Evolutionary conservation across 345 rosid genomes (phyloP).

Genomic region (Rhizophora apiculata): DNA sequence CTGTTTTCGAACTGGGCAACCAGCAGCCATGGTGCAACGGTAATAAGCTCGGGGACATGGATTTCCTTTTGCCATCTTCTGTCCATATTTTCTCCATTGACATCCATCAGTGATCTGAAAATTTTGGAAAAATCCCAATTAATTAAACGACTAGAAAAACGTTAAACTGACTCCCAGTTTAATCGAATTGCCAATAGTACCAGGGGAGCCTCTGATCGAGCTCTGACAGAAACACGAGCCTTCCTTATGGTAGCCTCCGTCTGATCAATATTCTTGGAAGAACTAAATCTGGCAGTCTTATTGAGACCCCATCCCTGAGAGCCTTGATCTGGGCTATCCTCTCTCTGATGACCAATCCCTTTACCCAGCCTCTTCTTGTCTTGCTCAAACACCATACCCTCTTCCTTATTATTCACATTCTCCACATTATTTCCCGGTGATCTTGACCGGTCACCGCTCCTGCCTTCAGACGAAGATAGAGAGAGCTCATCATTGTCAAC

Average conservation of each 20-base stretch:
- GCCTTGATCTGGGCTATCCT: constrained; percentile 46
- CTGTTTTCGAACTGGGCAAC: constrained; percentile 80
- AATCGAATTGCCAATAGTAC: constrained; percentile 3
- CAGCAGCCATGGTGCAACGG: constrained; percentile 77
- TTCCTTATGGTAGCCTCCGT: constrained; percentile 67
- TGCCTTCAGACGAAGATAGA: constrained; percentile 44
- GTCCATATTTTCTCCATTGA: constrained; percentile 78
- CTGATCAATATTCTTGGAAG: constrained; percentile 48
- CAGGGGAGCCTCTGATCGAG: constrained; percentile 49
- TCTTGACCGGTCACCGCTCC: constrained; percentile 39
- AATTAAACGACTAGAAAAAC: too few species aligned
- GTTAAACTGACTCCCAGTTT: neutral
- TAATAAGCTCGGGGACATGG: constrained; percentile 80
- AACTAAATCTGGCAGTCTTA: constrained; percentile 46
- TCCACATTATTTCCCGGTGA: constrained; percentile 30
- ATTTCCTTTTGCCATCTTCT: constrained; percentile 78
- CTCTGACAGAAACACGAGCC: constrained; percentile 67
- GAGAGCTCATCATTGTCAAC: constrained; percentile 42
- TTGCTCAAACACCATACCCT: constrained; percentile 11
- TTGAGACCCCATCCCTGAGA: constrained; percentile 28
- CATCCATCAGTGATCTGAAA: constrained; percentile 66
- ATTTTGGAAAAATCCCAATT: neutral
- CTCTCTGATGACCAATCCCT: constrained; percentile 26
- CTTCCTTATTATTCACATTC: constrained; percentile 19
- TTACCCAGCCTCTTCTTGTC: constrained; percentile 26